Evolutionary conservation across 768 basidiomycete species (phyloP), one percentile per base, ranked within the genome.

Genomic region (Clavulina sp.): DNA sequence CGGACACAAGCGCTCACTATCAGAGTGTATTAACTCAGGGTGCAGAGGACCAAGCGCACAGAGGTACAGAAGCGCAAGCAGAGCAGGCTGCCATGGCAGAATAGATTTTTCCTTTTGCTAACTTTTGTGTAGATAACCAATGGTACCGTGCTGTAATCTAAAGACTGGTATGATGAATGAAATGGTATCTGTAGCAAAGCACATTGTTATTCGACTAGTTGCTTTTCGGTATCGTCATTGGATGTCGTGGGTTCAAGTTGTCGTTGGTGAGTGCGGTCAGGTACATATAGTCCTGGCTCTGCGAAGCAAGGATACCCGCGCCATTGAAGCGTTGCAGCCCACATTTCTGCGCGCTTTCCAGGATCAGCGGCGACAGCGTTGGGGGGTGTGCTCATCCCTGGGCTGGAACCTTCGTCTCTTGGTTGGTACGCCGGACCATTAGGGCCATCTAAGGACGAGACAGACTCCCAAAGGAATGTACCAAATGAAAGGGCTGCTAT

Each of bases 1-100:
- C 83, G 31, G 91, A 96, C 60, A 96, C 92, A 19, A 89, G 87
- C 62, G 81, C 88, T 36, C 88, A 89, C 60, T 81, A 79, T 67
- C 92, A 95, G 62, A 83, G 73, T n/a, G 68, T 69, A 57, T 70
- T 91, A 55, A 91, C 87, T 9, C 73, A 71, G 49, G 71, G 74
- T 30, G 79, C 84, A 21, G 85, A 84, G 62, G 87, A 91, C 61
- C 87, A 91, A 62, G 77, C 77, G 58, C 87, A 79, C 63, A 75
- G 77, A 56, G 78, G 81, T 3, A 65, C 65, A 13, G n/a, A n/a
- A n/a, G n/a, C n/a, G n/a, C n/a, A n/a, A n/a, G n/a, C n/a, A n/a
- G n/a, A n/a, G n/a, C n/a, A n/a, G n/a, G n/a, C n/a, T n/a, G n/a
- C n/a, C n/a, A n/a, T n/a, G n/a, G n/a, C n/a, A n/a, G n/a, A n/a